These are phyloP conservation scores for Cardiospermum halicacabum DNA, from an alignment of 345 rosid species.

Conservation along the genomic window DNA sequence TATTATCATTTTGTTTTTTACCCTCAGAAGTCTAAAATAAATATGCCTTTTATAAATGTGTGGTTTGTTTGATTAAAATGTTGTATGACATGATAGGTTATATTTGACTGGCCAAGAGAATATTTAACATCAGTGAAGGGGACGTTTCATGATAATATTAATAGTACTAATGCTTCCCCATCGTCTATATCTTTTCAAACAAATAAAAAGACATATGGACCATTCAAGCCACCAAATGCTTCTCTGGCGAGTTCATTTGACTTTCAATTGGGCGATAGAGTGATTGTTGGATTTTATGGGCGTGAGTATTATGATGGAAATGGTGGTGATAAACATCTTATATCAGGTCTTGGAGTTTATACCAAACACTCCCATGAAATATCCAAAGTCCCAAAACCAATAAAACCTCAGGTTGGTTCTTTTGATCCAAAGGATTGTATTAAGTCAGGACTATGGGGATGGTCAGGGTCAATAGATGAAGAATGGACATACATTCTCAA, in stretches of 20 bases:
- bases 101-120: not conserved
- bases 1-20: too few species aligned
- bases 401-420: not conserved
- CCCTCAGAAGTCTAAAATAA: too few species aligned
- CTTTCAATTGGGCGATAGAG: not conserved
- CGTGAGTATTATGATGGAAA: not conserved
- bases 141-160: too few species aligned
- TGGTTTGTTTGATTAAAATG: too few species aligned
- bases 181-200: not conserved
- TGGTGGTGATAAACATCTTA: too few species aligned
- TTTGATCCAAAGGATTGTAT: not conserved
- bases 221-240: not conserved
- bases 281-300: not conserved
- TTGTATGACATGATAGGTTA: not conserved
- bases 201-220: not conserved
- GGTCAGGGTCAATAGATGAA: not conserved
- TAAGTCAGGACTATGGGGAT: not conserved
- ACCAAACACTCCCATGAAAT: not conserved
- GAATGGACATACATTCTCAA: not conserved
- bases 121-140: not conserved
- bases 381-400: not conserved
- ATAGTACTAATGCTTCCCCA: not conserved
- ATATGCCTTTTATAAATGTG: too few species aligned
- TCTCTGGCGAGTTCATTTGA: not conserved
- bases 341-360: not conserved